Evolutionary conservation across 108 stramenopile genomes (phyloP), one percentile per base, ranked within the genome.

Genomic region (Nitzschia palea): DNA sequence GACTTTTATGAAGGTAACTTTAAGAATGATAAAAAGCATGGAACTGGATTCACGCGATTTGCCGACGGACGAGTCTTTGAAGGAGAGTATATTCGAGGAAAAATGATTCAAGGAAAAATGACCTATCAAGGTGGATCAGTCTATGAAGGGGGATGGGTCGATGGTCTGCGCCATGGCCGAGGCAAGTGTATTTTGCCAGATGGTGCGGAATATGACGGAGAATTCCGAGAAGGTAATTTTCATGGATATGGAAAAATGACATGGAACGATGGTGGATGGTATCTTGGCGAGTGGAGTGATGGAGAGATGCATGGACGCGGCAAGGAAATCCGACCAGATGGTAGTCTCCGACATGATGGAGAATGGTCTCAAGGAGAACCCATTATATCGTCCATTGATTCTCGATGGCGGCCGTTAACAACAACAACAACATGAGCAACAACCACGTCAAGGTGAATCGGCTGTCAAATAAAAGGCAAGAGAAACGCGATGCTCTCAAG

Each of bases 191-290:
- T 81, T 25, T 84, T 78, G 54, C 62, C 71, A 2, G 83, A 80
- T 45, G 67, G 71, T 22, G 71, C 74, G 35, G 62, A 73, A 44
- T 80, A 84, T 36, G 71, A 78, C 45, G 80, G 80, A 12, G 83
- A 84, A 52, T 80, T 84, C 45, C 56, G 72, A 34, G 80, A 84
- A 65, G 77, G 77, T 34, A 74, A 76, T 27, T 84, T 84, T 44
- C 77, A 76, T 62, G 79, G 80, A 17, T 54, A 69, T 29, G 80
- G 80, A 29, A 73, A 72, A 69, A 78, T 81, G 76, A 69, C 73
- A 26, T 80, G 79, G 79, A 76, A 73, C 52, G 82, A 84, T 51
- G 82, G 82, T 42, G 82, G 82, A 5, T 80, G 79, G 79, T 56
- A 56, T 35, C 69, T 74, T 5, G 82, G 82, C 2, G 71, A 84